A percentile compares a stretch with the other conserved stretches of the same genome.
Evolutionary conservation across 2,329 filamentous ascomycete genomes (phyloP).

Genomic region (Neonectria coccinea): DNA sequence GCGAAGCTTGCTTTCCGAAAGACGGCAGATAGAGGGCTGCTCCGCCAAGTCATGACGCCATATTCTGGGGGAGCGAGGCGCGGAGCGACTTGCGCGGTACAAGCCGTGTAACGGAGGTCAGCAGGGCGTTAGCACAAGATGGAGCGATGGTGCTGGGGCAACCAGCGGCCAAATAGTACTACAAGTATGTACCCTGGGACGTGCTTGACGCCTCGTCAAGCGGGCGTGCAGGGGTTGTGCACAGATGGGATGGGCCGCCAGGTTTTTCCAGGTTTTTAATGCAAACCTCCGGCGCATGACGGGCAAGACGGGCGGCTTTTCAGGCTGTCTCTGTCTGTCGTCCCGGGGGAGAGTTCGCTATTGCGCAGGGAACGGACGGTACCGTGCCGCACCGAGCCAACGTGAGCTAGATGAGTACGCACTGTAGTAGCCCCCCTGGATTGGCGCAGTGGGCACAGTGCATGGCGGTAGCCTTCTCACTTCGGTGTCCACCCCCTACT

Average conservation of each 20-base stretch:
- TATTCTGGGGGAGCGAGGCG: conserved; percentile 5
- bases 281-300: conserved; percentile 12
- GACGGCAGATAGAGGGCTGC: neutral
- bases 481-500: conserved; percentile 16
- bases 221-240: conserved; percentile 6
- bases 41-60: conserved; percentile 6
- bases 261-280: conserved; percentile 1
- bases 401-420: neutral
- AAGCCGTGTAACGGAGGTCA: conserved; percentile 15
- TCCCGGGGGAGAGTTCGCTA: conserved; percentile 2
- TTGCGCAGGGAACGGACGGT: conserved; percentile 8
- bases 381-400: conserved; percentile 10
- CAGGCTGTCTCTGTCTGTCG: neutral
- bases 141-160: conserved; percentile 28
- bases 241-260: conserved; percentile 1
- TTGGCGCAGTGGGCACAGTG: conserved; percentile 13
- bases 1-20: neutral
- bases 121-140: conserved; percentile 16
- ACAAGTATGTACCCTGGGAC: neutral
- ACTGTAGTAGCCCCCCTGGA: conserved; percentile 9
- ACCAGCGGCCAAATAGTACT: conserved; percentile 22
- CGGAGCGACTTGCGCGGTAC: conserved; percentile 19
- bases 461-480: neutral
- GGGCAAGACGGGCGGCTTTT: conserved; percentile 4
- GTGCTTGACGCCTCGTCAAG: conserved; percentile 8